Conservation (phyloP, 345 rosid genomes). For the Kernera saxatilis region DNA sequence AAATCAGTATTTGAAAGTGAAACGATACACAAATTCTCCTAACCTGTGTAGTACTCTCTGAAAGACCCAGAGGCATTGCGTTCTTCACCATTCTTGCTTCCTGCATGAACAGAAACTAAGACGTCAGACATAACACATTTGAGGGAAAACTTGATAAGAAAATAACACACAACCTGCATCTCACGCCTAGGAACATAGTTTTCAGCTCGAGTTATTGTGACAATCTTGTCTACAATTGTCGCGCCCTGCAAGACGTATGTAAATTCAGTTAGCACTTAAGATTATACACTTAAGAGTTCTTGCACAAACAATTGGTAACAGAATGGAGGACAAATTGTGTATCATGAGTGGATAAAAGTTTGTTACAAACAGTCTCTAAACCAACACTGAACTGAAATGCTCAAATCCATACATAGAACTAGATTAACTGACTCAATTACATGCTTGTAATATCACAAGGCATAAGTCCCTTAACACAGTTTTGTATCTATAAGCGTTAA, state of each 20-base stretch:
- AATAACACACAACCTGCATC: constrained; percentile 37
- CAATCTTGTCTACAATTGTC: constrained; percentile 79
- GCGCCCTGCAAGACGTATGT: constrained; percentile 65
- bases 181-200: constrained; percentile 51
- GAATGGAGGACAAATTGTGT: too few species aligned
- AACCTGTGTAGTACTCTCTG: constrained; percentile 44
- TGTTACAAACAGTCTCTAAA: too few species aligned
- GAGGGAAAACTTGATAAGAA: not conserved
- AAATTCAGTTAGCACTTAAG: not conserved
- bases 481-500: not conserved
- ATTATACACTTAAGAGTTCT: not conserved
- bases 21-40: too few species aligned
- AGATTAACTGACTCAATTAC: too few species aligned
- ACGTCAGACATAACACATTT: constrained; percentile 7
- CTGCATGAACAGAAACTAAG: constrained; percentile 40
- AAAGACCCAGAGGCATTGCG: constrained; percentile 33
- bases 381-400: too few species aligned
- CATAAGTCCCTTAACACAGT: too few species aligned
- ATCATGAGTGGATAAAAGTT: too few species aligned
- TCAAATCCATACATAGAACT: too few species aligned
- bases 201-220: constrained; percentile 58
- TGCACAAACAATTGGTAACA: not conserved
- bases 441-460: too few species aligned
- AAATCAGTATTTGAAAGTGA: not conserved
- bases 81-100: constrained; percentile 45